Evolutionary conservation across 768 basidiomycete species (phyloP), one percentile per base, ranked within the genome.

Genomic region (Guyanaporus albipodus): DNA sequence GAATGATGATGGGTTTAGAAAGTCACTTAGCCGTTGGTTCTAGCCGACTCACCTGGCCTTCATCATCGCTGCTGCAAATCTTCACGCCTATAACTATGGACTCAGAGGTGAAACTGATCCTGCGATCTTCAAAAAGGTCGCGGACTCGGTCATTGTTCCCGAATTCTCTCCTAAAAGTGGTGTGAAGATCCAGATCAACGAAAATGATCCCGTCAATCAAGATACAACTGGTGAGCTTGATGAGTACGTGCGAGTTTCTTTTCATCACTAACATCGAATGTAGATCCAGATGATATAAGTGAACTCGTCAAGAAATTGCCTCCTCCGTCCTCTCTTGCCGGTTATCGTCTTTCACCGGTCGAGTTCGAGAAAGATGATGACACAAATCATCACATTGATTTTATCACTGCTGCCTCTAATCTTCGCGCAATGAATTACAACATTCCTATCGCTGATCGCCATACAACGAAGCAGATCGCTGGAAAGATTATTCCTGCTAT

Each of bases 321-420:
- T 19, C 67, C 87, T 15, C 95, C 96, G 0, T 90, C 93, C 3
- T 89, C 90, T 15, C 73, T 99, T 33, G 94, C 87, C 40, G 96
- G 96, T n/a, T 99, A 94, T 72, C 87, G 96, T 44, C 78, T 99
- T 38, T 87, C 75, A 42, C 91, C 95, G 3, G 95, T 94, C 40
- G 93, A 96, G 60, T 99, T 99, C 55, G 96, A 99, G 75, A 99
- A 99, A 72, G 96, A 99, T 61, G 95, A 98, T 58, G 96, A 99
- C 63, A 80, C 87, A 41, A 99, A 99, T 70, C 82, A 89, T 70
- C 96, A 99, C 69, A 97, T 99, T 63, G 96, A 95, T 70, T 97
- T 98, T 70, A 95, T 99, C 69, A 97, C 94, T 28, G 89, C 96
- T 8, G 90, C 95, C 7, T 96, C 92, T 40, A 98, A 99, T 73